A percentile compares a stretch with the other conserved stretches of the same genome.
These are phyloP conservation scores for Mycena polygramma DNA, from an alignment of 768 basidiomycete species.

Conservation along the genomic window DNA sequence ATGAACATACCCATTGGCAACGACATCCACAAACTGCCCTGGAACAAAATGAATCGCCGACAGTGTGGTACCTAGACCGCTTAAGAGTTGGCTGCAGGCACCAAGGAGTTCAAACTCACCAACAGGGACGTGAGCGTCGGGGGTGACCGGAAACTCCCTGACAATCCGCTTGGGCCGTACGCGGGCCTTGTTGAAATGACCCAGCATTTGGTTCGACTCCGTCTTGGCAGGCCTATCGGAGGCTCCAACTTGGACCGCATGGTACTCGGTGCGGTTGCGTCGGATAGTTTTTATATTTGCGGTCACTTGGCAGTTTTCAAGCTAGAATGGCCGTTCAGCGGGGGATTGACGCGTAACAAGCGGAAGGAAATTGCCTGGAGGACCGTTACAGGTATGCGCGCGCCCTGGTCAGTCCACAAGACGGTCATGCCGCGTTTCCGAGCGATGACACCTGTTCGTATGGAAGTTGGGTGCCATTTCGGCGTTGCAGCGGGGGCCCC, in stretches of 20 bases:
- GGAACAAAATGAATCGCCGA: slow-evolving; percentile 97
- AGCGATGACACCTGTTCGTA: slow-evolving; percentile 93
- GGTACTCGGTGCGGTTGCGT: slow-evolving; percentile 79
- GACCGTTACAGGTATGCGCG: slow-evolving; percentile 90
- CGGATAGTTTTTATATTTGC: slow-evolving; percentile 78
- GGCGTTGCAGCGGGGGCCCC: slow-evolving; percentile 45
- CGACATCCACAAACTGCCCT: slow-evolving; percentile 89
- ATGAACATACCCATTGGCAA: slow-evolving; percentile 27
- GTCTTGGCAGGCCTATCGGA: slow-evolving; percentile 80
- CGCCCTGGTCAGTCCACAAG: slow-evolving; percentile 93
- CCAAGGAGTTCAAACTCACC: slow-evolving; percentile 63
- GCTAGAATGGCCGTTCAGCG: slow-evolving; percentile 53
- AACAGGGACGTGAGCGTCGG: slow-evolving; percentile 90
- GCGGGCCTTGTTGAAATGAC: slow-evolving; percentile 88
- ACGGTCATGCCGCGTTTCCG: slow-evolving; percentile 96
- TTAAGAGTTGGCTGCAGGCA: background rate
- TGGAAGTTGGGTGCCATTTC: slow-evolving; percentile 89
- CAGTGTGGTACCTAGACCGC: slow-evolving; percentile 80
- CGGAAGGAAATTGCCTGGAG: slow-evolving; percentile 77
- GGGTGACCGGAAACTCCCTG: slow-evolving; percentile 89
- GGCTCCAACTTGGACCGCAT: slow-evolving; percentile 95
- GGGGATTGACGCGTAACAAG: slow-evolving; percentile 11
- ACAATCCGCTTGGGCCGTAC: slow-evolving; percentile 88
- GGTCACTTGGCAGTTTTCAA: slow-evolving; percentile 92
- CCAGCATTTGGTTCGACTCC: slow-evolving; percentile 83